phyloP scores from a whole-genome alignment of 2,329 filamentous ascomycete species.

The Aspergillus alliaceus region DNA sequence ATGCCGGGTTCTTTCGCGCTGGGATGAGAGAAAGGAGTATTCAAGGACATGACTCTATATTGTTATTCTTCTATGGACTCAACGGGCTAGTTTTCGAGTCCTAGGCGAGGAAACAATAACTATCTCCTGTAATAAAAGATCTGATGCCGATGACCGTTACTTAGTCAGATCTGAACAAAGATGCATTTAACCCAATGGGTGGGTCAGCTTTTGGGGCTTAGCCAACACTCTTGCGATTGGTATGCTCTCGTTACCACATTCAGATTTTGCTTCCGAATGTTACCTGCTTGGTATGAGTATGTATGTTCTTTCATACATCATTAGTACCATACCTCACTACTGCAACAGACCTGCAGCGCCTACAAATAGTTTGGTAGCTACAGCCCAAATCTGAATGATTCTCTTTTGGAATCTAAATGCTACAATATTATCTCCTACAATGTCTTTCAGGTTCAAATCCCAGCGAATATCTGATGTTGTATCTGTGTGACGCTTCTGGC shows the following conservation, averaged over 20 bases:
- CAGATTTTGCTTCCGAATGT: slow-evolving; percentile 15
- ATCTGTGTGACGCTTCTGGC: slow-evolving; percentile 8
- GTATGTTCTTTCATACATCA: neutral
- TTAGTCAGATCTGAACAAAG: slow-evolving; percentile 2
- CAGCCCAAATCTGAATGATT: neutral
- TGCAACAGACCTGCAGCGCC: no score
- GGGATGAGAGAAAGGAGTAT: neutral
- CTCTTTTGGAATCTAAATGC: neutral
- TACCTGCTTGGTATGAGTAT: no score
- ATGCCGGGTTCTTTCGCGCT: neutral
- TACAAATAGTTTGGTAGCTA: no score
- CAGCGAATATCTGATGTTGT: neutral
- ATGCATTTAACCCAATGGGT: slow-evolving; percentile 12
- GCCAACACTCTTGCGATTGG: slow-evolving; percentile 27
- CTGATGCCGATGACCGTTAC: neutral
- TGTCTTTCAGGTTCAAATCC: neutral
- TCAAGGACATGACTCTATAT: neutral
- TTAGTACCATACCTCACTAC: neutral
- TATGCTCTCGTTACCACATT: slow-evolving; percentile 10
- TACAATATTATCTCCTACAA: neutral
- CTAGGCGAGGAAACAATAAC: neutral
- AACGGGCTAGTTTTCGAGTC: neutral
- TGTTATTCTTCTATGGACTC: neutral
- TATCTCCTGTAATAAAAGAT: neutral
- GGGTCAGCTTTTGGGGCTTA: slow-evolving; percentile 35